Percentiles rank a stretch among this genome's conserved stretches.
phyloP scores from a whole-genome alignment of 1,284 basidiomycete genomes.

The Sporisorium sorghi region DNA sequence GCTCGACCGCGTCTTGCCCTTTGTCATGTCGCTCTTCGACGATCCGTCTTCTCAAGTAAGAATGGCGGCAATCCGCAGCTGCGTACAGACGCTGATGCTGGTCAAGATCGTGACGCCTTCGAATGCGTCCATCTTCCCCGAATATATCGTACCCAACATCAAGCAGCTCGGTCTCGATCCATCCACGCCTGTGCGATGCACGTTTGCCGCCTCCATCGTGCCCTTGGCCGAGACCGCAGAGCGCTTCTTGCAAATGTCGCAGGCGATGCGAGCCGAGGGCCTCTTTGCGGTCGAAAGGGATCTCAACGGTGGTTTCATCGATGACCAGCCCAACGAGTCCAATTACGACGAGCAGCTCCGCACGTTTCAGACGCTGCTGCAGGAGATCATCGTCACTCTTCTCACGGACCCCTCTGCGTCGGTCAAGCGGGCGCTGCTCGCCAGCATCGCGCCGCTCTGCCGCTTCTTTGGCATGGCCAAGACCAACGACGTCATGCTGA shows the following conservation, averaged over 20 bases:
- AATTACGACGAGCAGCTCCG: slow-evolving; percentile 72
- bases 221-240: slow-evolving; percentile 85
- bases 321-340: slow-evolving; percentile 47
- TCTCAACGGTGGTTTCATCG: slow-evolving; percentile 75
- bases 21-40: slow-evolving; percentile 85
- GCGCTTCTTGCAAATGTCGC: slow-evolving; percentile 89
- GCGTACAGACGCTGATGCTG: slow-evolving; percentile 85
- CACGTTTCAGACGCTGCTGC: slow-evolving; percentile 85
- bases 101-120: slow-evolving; percentile 89
- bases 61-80: slow-evolving; percentile 78
- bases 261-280: slow-evolving; percentile 85
- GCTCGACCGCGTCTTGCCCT: slow-evolving; percentile 91
- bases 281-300: slow-evolving; percentile 78
- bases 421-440: slow-evolving; percentile 74
- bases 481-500: slow-evolving; percentile 92
- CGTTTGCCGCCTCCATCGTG: slow-evolving; percentile 87
- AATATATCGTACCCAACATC: slow-evolving; percentile 94
- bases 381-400: slow-evolving; percentile 85
- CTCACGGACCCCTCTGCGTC: slow-evolving; percentile 73
- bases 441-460: slow-evolving; percentile 87
- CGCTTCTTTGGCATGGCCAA: slow-evolving; percentile 91
- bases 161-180: slow-evolving; percentile 83
- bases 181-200: slow-evolving; percentile 87
- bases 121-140: slow-evolving; percentile 85
- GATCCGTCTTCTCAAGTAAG: slow-evolving; percentile 83